Evolutionary conservation across 106 monocot genomes (phyloP), one percentile per base, ranked within the genome.

Genomic region (Dendrobium nobile): DNA sequence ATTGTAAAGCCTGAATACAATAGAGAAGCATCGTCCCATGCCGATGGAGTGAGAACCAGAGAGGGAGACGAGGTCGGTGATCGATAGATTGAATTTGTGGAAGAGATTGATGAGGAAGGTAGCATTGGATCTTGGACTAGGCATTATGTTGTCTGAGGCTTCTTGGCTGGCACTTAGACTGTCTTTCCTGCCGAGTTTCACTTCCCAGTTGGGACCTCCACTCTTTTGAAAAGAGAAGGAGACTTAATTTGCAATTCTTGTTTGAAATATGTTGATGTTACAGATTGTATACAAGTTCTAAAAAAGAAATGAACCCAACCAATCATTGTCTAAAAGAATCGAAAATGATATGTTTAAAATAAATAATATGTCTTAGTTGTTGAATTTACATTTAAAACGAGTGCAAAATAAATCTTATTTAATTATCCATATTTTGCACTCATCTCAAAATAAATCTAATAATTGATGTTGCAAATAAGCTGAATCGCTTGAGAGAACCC

Each of bases 41-140:
- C 90, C 90, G 64, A 87, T 80, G 75, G 90, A 85, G 85, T 90
- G 90, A 16, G 85, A 87, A 40, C 90, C 87, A 7, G 87, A 90
- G 81, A 90, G 83, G 43, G 90, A 79, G 16, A 90, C 90, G 11
- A 90, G 85, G 61, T 90, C 90, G 72, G 75, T 82, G 37, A 80
- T 54, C 40, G 90, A 80, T 4, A 92, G 86, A 28, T 78, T 84
- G 56, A 88, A 67, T 51, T 48, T 17, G 51, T n/a, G 27, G 48
- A 77, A 82, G 77, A 82, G 82, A 51, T 54, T 20, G 67, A 82
- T 40, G 77, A 82, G 77, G 77, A 59, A 47, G 67, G 65, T 41
- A 0, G 77, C 82, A 33, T 77, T 77, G 67, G 82, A 33, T 82
- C 82, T 61, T 0, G 82, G 82, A 37, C 82, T 82, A 0, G 82